These are phyloP conservation scores for Ogataea nitratoaversa DNA, from an alignment of 805 yeast genomes.

Conservation along the genomic window DNA sequence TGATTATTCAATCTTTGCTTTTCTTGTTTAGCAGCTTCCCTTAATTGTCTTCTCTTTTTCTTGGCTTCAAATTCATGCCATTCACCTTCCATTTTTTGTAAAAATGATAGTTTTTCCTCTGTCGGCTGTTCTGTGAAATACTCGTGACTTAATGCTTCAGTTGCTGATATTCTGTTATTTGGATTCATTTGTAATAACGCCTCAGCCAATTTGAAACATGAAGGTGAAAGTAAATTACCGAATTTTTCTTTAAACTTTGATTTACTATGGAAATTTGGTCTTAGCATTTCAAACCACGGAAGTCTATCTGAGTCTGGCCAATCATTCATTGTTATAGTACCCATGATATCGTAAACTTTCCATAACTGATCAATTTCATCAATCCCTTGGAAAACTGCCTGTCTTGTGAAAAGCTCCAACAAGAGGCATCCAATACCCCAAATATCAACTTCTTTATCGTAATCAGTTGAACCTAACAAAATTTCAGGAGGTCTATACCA, in stretches of 20 bases:
- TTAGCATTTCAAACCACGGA: conserved; percentile 90
- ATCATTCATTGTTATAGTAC: conserved; percentile 65
- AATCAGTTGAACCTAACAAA: conserved; percentile 82
- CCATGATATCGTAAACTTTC: conserved; percentile 78
- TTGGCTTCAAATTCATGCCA: conserved; percentile 98
- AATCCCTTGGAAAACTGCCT: conserved; percentile 79
- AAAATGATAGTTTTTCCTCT: conserved; percentile 54
- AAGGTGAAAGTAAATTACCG: conserved; percentile 39
- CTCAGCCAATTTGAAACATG: conserved; percentile 61
- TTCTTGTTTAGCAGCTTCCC: conserved; percentile 20
- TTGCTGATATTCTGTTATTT: conserved; percentile 57
- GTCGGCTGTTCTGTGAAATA: conserved; percentile 71
- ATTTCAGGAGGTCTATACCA: conserved; percentile 99
- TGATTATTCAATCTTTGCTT: conserved; percentile 7
- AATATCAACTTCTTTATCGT: conserved; percentile 86
- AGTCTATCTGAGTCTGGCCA: conserved; percentile 79
- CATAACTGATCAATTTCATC: conserved; percentile 84
- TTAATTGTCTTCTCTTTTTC: conserved; percentile 50
- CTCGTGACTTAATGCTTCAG: conserved; percentile 60
- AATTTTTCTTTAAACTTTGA: conserved; percentile 40
- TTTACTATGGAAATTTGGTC: conserved; percentile 46
- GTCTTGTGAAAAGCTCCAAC: conserved; percentile 70
- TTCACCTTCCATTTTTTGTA: conserved; percentile 66
- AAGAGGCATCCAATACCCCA: conserved; percentile 97
- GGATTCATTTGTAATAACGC: conserved; percentile 70